A percentile compares a stretch with the other conserved stretches of the same genome.
phyloP scores from a whole-genome alignment of 179 eudicot genomes.

The Carnegiea gigantea region DNA sequence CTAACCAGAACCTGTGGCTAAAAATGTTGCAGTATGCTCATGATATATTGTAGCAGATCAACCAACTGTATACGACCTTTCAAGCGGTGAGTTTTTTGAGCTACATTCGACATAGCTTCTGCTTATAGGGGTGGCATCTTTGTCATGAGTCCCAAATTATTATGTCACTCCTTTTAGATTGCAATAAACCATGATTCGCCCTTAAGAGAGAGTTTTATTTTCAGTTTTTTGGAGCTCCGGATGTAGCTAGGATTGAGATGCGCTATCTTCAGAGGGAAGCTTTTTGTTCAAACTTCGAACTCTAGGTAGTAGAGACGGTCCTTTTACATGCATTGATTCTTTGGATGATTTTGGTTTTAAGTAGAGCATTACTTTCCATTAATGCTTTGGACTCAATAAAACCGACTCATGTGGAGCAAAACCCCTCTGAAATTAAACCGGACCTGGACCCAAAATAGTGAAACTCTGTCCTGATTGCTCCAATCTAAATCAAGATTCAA shows the following conservation, averaged over 20 bases:
- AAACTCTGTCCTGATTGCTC: background rate
- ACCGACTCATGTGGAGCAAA: too few relatives aligned
- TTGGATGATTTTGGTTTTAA: background rate
- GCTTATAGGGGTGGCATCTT: background rate
- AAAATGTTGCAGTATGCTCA: constrained; percentile 19
- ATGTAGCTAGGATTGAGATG: background rate
- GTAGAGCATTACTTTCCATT: background rate
- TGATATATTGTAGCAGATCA: constrained; percentile 12
- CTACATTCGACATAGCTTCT: background rate
- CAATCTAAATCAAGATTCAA: background rate
- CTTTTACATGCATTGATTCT: background rate
- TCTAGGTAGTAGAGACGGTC: background rate
- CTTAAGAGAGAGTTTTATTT: background rate
- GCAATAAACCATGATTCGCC: background rate
- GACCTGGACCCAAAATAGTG: background rate
- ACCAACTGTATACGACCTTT: background rate
- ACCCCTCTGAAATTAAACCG: too few relatives aligned
- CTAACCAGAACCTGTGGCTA: background rate
- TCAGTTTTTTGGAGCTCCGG: constrained; percentile 1
- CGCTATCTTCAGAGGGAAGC: background rate
- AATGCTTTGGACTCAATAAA: too few relatives aligned
- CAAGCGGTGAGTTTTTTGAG: background rate
- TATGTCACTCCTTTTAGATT: background rate
- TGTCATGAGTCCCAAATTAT: background rate
- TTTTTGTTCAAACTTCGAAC: constrained; percentile 10